Evolutionary conservation across 129 eudicot species (phyloP).

Genomic region (Flaveria brownii): DNA sequence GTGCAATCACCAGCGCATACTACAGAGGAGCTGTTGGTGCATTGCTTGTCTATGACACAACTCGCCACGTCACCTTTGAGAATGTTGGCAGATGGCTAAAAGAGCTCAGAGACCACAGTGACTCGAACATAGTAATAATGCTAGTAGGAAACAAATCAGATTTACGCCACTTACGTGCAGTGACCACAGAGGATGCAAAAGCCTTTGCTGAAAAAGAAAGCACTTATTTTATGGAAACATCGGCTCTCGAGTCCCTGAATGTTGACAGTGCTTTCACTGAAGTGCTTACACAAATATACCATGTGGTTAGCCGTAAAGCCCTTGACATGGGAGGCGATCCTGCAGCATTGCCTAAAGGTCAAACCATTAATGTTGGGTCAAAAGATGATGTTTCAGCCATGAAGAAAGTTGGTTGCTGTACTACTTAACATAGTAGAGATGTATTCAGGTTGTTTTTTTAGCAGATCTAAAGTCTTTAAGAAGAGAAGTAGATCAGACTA

Average conservation of each 20-base stretch:
- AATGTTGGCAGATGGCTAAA: conserved; percentile 73
- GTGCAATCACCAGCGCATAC: conserved; percentile 76
- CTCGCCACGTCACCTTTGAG: conserved; percentile 71
- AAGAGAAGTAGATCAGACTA: conserved; percentile 18
- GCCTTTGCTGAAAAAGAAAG: conserved; percentile 64
- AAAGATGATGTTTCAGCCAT: conserved; percentile 67
- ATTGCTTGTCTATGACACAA: conserved; percentile 65
- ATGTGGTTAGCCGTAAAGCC: conserved; percentile 64
- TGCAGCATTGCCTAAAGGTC: conserved; percentile 62
- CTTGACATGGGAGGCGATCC: conserved; percentile 65
- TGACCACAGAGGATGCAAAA: conserved; percentile 74
- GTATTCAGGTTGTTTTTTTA: conserved; percentile 13
- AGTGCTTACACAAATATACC: conserved; percentile 62
- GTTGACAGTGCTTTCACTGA: conserved; percentile 69
- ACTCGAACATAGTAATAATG: conserved; percentile 69
- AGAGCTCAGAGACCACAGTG: conserved; percentile 70
- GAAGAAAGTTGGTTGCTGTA: conserved; percentile 63
- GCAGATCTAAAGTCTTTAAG: conserved; percentile 24
- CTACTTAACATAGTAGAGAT: conserved; percentile 32
- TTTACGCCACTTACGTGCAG: conserved; percentile 66
- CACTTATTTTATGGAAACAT: conserved; percentile 23
- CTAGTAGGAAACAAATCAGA: conserved; percentile 76
- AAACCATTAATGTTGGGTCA: conserved; percentile 55
- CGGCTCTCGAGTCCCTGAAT: conserved; percentile 68
- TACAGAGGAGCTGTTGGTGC: conserved; percentile 85